Conservation (phyloP, 176 grass and related monocot species). For the Canna indica region DNA sequence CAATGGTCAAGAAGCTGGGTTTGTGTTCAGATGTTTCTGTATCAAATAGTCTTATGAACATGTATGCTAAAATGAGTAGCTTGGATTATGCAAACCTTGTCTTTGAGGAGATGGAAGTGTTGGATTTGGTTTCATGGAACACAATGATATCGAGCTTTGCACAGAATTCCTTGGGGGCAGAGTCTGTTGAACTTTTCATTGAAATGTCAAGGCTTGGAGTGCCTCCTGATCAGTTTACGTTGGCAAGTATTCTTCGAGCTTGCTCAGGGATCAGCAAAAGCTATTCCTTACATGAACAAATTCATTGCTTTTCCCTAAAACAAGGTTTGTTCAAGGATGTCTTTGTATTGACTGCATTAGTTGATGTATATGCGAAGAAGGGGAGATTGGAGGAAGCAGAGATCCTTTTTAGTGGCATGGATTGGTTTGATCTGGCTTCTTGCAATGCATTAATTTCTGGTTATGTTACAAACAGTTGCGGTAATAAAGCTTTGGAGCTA, state of each 20-base stretch:
- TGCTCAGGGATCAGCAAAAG: constrained; percentile 10
- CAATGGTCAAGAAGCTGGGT: background rate
- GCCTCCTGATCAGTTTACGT: constrained; percentile 21
- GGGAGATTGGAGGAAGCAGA: constrained; percentile 17
- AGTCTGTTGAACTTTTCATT: constrained; percentile 10
- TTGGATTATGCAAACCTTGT: constrained; percentile 5
- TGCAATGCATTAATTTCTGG: constrained; percentile 22
- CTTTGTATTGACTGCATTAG: constrained; percentile 23
- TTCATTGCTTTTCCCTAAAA: constrained; percentile 22
- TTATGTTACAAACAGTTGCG: background rate
- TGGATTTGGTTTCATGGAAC: constrained; percentile 26
- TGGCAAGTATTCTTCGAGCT: constrained; percentile 22
- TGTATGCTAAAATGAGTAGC: constrained; percentile 13
- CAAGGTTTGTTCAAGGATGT: background rate
- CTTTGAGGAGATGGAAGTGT: constrained; percentile 17
- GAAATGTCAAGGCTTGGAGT: constrained; percentile 19
- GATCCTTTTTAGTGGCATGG: constrained; percentile 11
- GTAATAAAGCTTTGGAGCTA: constrained; percentile 9
- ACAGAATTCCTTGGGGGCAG: constrained; percentile 13
- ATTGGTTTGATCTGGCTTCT: constrained; percentile 21
- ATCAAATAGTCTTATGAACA: constrained; percentile 24
- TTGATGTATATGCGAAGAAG: constrained; percentile 22
- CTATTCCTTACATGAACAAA: constrained; percentile 12
- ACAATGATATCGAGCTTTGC: constrained; percentile 16
- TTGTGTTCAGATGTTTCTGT: constrained; percentile 22